Evolutionary conservation across 176 grass and related monocot genomes (phyloP).

Genomic region (Secale cereale): DNA sequence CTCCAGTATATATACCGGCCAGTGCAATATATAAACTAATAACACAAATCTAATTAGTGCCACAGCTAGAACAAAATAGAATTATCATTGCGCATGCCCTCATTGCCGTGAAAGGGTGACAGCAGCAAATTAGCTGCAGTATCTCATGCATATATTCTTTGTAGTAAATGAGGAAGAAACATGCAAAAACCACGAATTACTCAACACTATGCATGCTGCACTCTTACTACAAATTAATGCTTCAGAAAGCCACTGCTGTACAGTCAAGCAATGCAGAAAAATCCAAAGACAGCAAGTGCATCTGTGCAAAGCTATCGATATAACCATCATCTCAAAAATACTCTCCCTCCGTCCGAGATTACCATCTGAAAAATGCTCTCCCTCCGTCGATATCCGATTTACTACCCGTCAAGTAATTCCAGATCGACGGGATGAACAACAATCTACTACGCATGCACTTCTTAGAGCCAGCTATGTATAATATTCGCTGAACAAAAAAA

Average conservation of each 20-base stretch:
- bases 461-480: not conserved
- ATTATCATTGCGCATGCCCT: not conserved
- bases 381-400: too few species aligned
- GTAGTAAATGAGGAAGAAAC: not conserved
- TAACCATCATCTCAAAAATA: not conserved
- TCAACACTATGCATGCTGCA: too few species aligned
- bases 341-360: not conserved
- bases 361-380: not conserved
- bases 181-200: not conserved
- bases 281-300: slow-evolving; percentile 1
- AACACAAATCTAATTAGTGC: not conserved
- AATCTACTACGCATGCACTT: not conserved
- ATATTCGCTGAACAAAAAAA: not conserved
- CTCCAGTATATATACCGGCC: too few species aligned
- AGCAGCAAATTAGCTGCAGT: not conserved
- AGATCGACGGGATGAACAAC: not conserved
- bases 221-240: too few species aligned
- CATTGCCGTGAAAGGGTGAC: not conserved
- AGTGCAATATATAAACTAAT: too few species aligned
- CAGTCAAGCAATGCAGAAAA: slow-evolving; percentile 10
- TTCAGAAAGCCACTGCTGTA: not conserved
- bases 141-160: not conserved
- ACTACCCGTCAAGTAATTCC: too few species aligned
- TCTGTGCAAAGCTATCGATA: too few species aligned
- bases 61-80: slow-evolving; percentile 3